These are phyloP conservation scores for Rhynchospora tenuis DNA, from an alignment of 176 grass and related monocot genomes.

Conservation along the genomic window DNA sequence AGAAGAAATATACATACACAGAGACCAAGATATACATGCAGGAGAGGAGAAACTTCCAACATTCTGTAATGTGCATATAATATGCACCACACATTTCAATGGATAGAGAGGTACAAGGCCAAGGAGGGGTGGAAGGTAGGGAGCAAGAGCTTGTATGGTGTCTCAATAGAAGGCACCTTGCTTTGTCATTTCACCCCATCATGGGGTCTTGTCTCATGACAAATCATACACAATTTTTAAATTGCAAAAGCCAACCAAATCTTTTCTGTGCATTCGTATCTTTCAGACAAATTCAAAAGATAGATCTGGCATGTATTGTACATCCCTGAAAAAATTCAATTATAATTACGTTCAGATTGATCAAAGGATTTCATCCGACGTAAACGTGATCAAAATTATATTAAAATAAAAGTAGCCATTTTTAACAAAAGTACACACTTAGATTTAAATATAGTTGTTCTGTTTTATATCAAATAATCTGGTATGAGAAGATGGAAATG, in stretches of 20 bases:
- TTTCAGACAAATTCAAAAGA: neutral
- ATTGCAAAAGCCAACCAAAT: neutral
- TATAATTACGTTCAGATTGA: too few species aligned
- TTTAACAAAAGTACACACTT: too few species aligned
- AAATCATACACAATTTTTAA: neutral
- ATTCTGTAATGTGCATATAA: slow-evolving; percentile 44
- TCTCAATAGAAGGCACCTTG: slow-evolving; percentile 49
- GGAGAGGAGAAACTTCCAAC: slow-evolving; percentile 25
- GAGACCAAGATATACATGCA: neutral
- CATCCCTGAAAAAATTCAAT: neutral
- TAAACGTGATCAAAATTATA: too few species aligned
- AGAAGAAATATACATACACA: neutral
- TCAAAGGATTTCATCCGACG: too few species aligned
- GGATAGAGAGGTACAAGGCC: slow-evolving; percentile 30
- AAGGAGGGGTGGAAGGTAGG: slow-evolving; percentile 48
- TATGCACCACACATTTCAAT: slow-evolving; percentile 40
- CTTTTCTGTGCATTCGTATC: neutral
- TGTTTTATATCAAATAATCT: too few species aligned
- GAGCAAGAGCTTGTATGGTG: slow-evolving; percentile 46
- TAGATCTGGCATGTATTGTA: neutral
- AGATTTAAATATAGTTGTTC: too few species aligned
- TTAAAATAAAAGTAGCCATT: too few species aligned
- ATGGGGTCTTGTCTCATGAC: slow-evolving; percentile 29
- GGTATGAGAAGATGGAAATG: neutral
- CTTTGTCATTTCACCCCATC: slow-evolving; percentile 50